Evolutionary conservation across 2,329 filamentous ascomycete species (phyloP).

Genomic region (Penicillium brasilianum): DNA sequence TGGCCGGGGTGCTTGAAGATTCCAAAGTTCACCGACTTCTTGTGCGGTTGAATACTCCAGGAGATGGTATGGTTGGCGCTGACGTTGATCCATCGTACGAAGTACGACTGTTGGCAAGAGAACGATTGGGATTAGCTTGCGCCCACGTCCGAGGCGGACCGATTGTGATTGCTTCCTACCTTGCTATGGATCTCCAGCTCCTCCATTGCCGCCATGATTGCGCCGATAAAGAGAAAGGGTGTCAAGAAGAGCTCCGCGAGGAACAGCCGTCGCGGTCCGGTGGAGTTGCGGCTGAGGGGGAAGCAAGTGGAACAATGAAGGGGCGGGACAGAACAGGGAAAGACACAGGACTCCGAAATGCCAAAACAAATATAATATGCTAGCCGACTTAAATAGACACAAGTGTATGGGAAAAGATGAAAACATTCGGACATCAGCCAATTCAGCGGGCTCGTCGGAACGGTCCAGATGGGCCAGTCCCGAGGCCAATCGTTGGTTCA

Average conservation of each 20-base stretch:
- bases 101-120: conserved; percentile 74
- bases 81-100: conserved; percentile 95
- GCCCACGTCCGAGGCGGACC: conserved; percentile 10
- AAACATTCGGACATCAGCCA: neutral
- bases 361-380: neutral
- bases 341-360: conserved; percentile 1
- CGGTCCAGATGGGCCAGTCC: conserved; percentile 21
- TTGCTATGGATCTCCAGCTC: conserved; percentile 97
- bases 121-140: conserved; percentile 30
- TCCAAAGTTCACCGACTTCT: conserved; percentile 98
- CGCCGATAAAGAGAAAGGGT: conserved; percentile 7
- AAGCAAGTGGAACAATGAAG: conserved; percentile 10
- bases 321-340: neutral
- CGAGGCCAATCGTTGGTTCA: conserved; percentile 30
- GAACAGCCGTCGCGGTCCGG: conserved; percentile 22
- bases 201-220: conserved; percentile 87
- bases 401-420: neutral
- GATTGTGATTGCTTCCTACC: conserved; percentile 59
- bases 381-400: neutral
- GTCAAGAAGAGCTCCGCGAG: conserved; percentile 6
- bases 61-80: conserved; percentile 89
- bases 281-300: conserved; percentile 31
- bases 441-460: conserved; percentile 12
- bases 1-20: conserved; percentile 95
- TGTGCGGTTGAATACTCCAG: conserved; percentile 97